These are phyloP conservation scores for Pseudopyricularia cyperi DNA, from an alignment of 2,329 filamentous ascomycete genomes.

Conservation along the genomic window DNA sequence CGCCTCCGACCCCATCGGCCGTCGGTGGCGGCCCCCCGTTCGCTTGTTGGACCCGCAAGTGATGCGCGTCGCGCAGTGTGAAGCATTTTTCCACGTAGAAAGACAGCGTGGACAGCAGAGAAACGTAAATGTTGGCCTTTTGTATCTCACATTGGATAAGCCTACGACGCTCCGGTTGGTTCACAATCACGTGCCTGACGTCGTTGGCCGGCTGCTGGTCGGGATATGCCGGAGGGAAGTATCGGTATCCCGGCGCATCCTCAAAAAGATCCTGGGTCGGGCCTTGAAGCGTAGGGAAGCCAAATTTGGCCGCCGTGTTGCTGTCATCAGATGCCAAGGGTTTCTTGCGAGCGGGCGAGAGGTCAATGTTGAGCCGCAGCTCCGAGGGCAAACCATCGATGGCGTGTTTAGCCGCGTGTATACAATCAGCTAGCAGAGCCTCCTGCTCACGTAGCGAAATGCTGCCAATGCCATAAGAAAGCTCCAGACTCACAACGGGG, in stretches of 20 bases:
- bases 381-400: conserved; percentile 56
- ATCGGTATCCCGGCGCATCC: conserved; percentile 34
- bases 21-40: neutral
- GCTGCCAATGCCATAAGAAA: conserved; percentile 67
- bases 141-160: conserved; percentile 75
- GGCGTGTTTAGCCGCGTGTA: conserved; percentile 56
- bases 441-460: conserved; percentile 71
- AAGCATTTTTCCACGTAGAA: conserved; percentile 83
- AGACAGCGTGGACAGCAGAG: conserved; percentile 67
- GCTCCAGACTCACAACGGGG: conserved; percentile 63
- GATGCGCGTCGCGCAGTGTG: conserved; percentile 48
- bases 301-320: neutral
- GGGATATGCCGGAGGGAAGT: conserved; percentile 37
- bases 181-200: conserved; percentile 33
- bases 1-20: neutral
- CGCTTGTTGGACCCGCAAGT: neutral
- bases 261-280: conserved; percentile 13
- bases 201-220: conserved; percentile 31
- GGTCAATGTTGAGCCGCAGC: conserved; percentile 30
- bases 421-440: conserved; percentile 55
- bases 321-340: neutral
- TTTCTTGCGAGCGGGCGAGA: conserved; percentile 15
- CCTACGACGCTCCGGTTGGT: conserved; percentile 35
- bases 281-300: neutral
- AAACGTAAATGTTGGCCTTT: conserved; percentile 80